Evolutionary conservation across 345 rosid species (phyloP).

Genomic region (Combretum micranthum): DNA sequence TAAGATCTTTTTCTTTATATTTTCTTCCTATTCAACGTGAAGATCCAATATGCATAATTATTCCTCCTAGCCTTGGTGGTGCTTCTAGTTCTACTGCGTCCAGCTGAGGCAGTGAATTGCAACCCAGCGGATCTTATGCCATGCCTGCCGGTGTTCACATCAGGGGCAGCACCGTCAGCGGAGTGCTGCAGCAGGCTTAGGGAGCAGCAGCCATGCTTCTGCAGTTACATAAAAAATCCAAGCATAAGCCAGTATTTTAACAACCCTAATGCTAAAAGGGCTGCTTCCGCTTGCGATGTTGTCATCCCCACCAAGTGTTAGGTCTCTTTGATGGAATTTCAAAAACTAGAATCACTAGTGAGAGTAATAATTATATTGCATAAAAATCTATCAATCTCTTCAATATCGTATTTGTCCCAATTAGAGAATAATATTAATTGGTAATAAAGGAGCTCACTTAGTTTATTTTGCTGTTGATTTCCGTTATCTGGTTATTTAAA

Average conservation of each 20-base stretch:
- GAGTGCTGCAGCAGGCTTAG: conserved; percentile 49
- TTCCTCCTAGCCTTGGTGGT: no score
- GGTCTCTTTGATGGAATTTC: no score
- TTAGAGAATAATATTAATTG: no score
- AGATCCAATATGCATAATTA: no score
- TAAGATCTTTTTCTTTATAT: no score
- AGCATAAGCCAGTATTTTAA: conserved; percentile 26
- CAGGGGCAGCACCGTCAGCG: conserved; percentile 23
- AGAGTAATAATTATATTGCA: no score
- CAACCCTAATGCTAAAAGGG: conserved; percentile 42
- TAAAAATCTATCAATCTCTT: no score
- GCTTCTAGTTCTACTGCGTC: no score
- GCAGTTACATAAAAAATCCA: conserved; percentile 49
- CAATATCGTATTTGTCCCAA: no score
- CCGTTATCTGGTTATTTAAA: background rate
- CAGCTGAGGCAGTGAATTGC: no score
- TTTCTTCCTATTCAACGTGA: no score
- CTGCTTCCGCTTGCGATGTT: conserved; percentile 36
- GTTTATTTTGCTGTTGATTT: background rate
- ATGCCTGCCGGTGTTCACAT: conserved; percentile 28
- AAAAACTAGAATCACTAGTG: background rate
- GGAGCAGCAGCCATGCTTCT: conserved; percentile 61
- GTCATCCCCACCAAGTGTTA: conserved; percentile 40
- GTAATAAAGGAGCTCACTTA: no score
- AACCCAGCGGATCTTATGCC: conserved; percentile 30